Evolutionary conservation across 2,329 filamentous ascomycete genomes (phyloP).

Genomic region (Chrysoporthe cubensis): DNA sequence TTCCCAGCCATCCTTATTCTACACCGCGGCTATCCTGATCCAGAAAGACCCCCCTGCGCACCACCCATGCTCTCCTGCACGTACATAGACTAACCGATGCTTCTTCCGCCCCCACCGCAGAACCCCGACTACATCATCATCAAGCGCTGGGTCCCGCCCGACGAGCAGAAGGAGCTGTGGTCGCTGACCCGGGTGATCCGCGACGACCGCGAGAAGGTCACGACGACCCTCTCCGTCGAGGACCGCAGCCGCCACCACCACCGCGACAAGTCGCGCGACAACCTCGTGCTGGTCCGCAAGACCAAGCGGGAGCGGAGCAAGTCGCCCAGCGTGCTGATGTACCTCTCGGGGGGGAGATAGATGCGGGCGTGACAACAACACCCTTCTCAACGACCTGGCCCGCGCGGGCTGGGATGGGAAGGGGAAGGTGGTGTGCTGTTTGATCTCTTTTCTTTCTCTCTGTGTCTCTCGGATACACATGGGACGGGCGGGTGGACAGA

Average conservation of each 20-base stretch:
- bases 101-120: constrained; percentile 37
- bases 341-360: constrained; percentile 51
- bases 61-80: background rate
- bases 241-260: constrained; percentile 47
- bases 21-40: background rate
- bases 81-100: constrained; percentile 21
- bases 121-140: constrained; percentile 74
- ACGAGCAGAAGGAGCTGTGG: constrained; percentile 74
- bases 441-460: background rate
- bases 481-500: background rate
- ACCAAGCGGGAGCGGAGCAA: constrained; percentile 61
- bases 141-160: constrained; percentile 72
- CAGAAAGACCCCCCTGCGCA: background rate
- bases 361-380: background rate
- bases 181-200: constrained; percentile 69
- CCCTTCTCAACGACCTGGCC: background rate
- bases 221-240: constrained; percentile 52
- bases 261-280: constrained; percentile 42
- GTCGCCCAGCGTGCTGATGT: constrained; percentile 61
- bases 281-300: constrained; percentile 62
- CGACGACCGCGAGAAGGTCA: constrained; percentile 51
- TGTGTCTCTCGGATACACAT: background rate
- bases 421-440: background rate
- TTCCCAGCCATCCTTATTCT: background rate
- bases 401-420: background rate